Percentiles rank a stretch among this genome's conserved stretches.
Conservation (phyloP, 2,329 filamentous ascomycete species). For the Orbilia ellipsospora region DNA sequence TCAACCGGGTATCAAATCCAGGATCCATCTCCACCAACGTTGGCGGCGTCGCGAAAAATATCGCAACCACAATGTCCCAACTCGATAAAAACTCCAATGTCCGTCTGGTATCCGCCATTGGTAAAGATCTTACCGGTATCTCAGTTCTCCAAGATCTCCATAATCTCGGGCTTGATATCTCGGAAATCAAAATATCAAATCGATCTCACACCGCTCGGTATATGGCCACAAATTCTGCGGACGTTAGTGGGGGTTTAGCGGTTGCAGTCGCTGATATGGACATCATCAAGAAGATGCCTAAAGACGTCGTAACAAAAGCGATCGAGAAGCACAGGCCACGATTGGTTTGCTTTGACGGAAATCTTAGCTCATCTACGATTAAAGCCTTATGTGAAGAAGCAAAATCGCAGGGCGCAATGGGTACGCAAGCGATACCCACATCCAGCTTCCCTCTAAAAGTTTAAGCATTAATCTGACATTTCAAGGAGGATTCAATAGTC, state of each 20-base stretch:
- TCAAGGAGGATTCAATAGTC: constrained; percentile 10
- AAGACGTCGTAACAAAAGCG: neutral
- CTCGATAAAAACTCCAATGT: neutral
- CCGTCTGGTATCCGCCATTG: constrained; percentile 28
- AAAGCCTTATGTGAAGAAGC: constrained; percentile 19
- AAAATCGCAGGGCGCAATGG: constrained; percentile 25
- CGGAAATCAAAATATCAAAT: constrained; percentile 11
- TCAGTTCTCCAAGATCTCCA: constrained; percentile 25
- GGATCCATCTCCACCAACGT: constrained; percentile 18
- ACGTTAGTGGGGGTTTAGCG: constrained; percentile 14
- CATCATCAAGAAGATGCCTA: constrained; percentile 8
- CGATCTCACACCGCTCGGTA: constrained; percentile 23
- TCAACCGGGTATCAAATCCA: constrained; percentile 17
- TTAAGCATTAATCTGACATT: neutral
- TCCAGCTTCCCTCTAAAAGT: neutral
- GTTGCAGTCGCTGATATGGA: constrained; percentile 27
- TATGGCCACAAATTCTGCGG: constrained; percentile 20
- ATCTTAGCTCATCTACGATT: constrained; percentile 6
- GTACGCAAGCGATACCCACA: neutral
- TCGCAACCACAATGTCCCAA: constrained; percentile 41
- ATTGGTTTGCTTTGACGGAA: constrained; percentile 45
- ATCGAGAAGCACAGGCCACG: constrained; percentile 21
- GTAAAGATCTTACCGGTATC: constrained; percentile 27
- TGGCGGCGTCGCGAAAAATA: constrained; percentile 43
- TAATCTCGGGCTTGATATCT: neutral